Base-by-base conservation (phyloP, 805 yeast species). In the Nakazawaea peltata region DNA sequence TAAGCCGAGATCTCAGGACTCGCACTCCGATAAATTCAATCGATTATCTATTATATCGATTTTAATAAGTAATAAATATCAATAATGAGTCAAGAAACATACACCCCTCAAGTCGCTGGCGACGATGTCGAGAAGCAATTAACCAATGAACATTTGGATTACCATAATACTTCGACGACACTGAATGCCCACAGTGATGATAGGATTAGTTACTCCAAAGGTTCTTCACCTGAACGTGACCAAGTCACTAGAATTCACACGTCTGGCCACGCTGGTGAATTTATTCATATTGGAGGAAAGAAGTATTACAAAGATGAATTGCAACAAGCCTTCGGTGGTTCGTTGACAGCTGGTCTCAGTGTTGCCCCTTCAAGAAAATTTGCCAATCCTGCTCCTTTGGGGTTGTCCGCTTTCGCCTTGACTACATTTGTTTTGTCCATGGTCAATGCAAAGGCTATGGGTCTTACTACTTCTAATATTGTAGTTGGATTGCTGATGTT, bases 351-450 rank as follows among this genome's bases (percentile, higher is more conserved):
- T 17, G 90, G 85, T 65, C 31, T 64, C 37, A 55, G 72, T 19
- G 66, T 70, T n/a, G 69, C 74, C 4, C 69, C 90, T 12, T 51
- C 60, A 7, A 77, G 78, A 46, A 67, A 67, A 41, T 65, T 71
- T 59, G 88, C 80, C 39, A 81, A 81, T 48, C 88, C 90, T 18
- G 82, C 81, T 31, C 88, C 88, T 16, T 59, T 81, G 42, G 90
- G 88, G 12, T 60, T 81, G 40, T 71, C 77, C 19, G 83, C 81
- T 18, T 81, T 81, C 56, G 83, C 85, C 12, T 59, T 76, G 44
- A 74, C 82, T 16, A 74, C 81, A 29, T 73, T 81, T 53, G 81
- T 78, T 19, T 63, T 81, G 27, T 74, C 83, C 2, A 50, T 81
- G 46, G 62, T 73, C 37, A 80, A 80, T 50, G 69, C 73, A 22